Percentiles rank a stretch among this genome's conserved stretches.
Evolutionary conservation across 2,329 filamentous ascomycete genomes (phyloP).

Genomic region (Fusarium sp.): DNA sequence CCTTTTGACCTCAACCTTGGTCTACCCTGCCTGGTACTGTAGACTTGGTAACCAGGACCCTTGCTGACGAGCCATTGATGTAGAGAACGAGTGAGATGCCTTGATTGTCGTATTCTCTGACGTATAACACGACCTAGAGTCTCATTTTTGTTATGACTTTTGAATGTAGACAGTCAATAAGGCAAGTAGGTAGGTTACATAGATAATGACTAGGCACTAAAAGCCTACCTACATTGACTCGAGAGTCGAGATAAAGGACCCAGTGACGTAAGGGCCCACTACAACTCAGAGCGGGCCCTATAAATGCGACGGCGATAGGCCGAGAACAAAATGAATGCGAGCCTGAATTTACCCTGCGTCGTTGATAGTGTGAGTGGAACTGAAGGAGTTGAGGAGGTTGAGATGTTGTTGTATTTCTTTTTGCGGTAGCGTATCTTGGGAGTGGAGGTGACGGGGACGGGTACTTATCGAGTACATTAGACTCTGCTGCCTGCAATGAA

Average conservation of each 20-base stretch:
- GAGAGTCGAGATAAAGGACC: slow-evolving; percentile 6
- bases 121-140: neutral
- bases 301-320: slow-evolving; percentile 39
- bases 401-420: slow-evolving; percentile 24
- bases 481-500: neutral
- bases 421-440: slow-evolving; percentile 19
- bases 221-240: too few relatives aligned
- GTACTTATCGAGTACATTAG: slow-evolving; percentile 31
- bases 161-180: too few relatives aligned
- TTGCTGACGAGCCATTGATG: neutral
- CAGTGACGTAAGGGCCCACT: slow-evolving; percentile 43
- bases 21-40: slow-evolving; percentile 2
- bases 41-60: slow-evolving; percentile 13
- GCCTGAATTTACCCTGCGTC: slow-evolving; percentile 21
- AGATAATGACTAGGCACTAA: too few relatives aligned
- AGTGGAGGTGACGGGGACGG: slow-evolving; percentile 21
- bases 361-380: slow-evolving; percentile 35
- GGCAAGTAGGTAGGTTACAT: too few relatives aligned
- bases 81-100: neutral
- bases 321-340: slow-evolving; percentile 19
- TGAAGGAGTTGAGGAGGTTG: slow-evolving; percentile 17
- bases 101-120: neutral
- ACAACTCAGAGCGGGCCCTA: slow-evolving; percentile 25
- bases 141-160: neutral
- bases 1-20: slow-evolving; percentile 21